Evolutionary conservation across 345 rosid genomes (phyloP).

Genomic region (Kernera saxatilis): DNA sequence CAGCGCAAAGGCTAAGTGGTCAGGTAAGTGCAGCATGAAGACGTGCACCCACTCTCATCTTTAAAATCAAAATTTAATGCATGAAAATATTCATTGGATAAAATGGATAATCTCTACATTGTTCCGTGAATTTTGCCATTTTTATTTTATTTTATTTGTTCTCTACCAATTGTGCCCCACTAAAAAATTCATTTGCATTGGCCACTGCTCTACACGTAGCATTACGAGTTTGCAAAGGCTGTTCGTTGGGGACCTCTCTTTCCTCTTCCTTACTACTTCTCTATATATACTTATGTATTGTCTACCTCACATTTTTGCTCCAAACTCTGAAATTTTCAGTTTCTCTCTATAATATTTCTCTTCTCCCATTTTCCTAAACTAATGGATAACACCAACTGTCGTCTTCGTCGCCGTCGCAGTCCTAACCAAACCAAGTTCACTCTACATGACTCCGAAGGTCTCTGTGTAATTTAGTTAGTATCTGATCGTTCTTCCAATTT

Average conservation of each 20-base stretch:
- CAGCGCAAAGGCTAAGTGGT: too few relatives aligned
- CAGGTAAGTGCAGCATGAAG: too few relatives aligned
- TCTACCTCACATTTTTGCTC: not conserved
- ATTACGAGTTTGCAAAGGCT: not conserved
- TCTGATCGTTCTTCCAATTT: not conserved
- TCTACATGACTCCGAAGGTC: constrained; percentile 12
- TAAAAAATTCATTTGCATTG: too few relatives aligned
- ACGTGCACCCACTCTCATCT: too few relatives aligned
- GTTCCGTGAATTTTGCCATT: too few relatives aligned
- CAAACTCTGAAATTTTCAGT: not conserved
- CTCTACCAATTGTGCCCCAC: too few relatives aligned
- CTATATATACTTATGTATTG: not conserved
- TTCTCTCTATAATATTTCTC: not conserved
- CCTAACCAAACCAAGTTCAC: constrained; percentile 14
- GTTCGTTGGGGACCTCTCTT: not conserved
- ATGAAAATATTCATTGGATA: too few relatives aligned
- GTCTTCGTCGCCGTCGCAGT: not conserved
- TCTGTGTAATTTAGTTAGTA: not conserved
- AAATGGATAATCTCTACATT: too few relatives aligned
- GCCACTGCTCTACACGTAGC: too few relatives aligned
- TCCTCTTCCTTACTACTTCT: not conserved
- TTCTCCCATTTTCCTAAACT: not conserved
- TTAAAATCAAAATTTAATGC: too few relatives aligned
- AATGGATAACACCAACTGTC: constrained; percentile 17
- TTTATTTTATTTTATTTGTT: too few relatives aligned